phyloP scores from a whole-genome alignment of 768 basidiomycete genomes.

The Mycena metata region DNA sequence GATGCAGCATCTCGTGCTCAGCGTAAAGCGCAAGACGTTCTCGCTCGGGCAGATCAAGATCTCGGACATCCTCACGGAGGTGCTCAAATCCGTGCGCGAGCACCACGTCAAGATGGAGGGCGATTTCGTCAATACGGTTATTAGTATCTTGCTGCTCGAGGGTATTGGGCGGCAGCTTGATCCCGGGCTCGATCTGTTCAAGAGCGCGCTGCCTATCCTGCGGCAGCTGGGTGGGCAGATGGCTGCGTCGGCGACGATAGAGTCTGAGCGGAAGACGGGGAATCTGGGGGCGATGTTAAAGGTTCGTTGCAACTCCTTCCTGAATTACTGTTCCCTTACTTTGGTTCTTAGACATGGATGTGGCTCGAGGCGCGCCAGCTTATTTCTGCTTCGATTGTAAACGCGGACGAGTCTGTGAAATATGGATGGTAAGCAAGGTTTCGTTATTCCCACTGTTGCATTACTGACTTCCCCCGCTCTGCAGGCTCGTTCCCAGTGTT shows the following conservation, averaged over 20 bases:
- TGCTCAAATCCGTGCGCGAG: slow-evolving; percentile 84
- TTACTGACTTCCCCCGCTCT: slow-evolving; percentile 16
- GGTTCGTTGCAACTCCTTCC: slow-evolving; percentile 57
- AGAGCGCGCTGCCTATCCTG: slow-evolving; percentile 93
- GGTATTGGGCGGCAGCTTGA: slow-evolving; percentile 96
- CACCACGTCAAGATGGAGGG: slow-evolving; percentile 99
- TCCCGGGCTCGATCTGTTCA: slow-evolving; percentile 93
- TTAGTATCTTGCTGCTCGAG: slow-evolving; percentile 92
- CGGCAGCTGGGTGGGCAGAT: slow-evolving; percentile 93
- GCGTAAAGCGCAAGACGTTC: slow-evolving; percentile 97
- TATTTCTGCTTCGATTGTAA: slow-evolving; percentile 81
- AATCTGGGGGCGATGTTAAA: slow-evolving; percentile 91
- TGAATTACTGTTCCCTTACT: slow-evolving; percentile 6
- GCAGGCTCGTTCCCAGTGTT: slow-evolving; percentile 67
- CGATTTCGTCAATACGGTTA: slow-evolving; percentile 98
- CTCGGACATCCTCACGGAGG: slow-evolving; percentile 91
- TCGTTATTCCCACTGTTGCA: slow-evolving; percentile 25
- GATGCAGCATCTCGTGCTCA: slow-evolving; percentile 96
- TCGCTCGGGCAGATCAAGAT: slow-evolving; percentile 97
- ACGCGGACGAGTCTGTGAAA: slow-evolving; percentile 89
- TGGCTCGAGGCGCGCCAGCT: slow-evolving; percentile 94
- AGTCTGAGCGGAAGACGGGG: slow-evolving; percentile 70
- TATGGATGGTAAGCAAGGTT: slow-evolving; percentile 80
- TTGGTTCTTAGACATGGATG: slow-evolving; percentile 80
- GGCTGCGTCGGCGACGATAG: slow-evolving; percentile 72